phyloP scores from a whole-genome alignment of 352 stramenopile species.

The Phytopythium chamaehyphon region DNA sequence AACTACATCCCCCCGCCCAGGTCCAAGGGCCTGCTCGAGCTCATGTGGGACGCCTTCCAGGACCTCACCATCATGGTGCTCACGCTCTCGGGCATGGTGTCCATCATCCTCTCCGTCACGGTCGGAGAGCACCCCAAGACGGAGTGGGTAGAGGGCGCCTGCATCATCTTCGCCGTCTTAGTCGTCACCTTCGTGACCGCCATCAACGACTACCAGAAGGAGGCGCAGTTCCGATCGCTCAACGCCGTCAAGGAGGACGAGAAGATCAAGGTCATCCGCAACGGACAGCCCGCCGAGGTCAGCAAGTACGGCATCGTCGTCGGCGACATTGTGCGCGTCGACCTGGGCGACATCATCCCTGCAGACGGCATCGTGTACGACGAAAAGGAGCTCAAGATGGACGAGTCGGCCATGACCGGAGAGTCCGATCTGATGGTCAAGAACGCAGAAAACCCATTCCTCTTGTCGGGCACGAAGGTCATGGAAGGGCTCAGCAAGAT shows the following conservation, averaged over 20 bases:
- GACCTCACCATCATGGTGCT: constrained; percentile 90
- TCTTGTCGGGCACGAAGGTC: constrained; percentile 93
- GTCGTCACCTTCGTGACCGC: constrained; percentile 87
- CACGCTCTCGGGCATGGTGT: constrained; percentile 76
- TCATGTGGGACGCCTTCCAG: constrained; percentile 89
- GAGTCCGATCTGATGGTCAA: constrained; percentile 89
- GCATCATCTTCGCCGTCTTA: constrained; percentile 87
- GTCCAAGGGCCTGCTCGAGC: constrained; percentile 55
- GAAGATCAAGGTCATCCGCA: constrained; percentile 74
- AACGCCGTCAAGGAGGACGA: constrained; percentile 78
- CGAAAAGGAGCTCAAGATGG: constrained; percentile 81
- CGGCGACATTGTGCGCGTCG: constrained; percentile 82
- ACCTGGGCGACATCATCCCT: constrained; percentile 86
- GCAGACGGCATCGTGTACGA: constrained; percentile 87
- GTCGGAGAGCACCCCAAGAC: constrained; percentile 48
- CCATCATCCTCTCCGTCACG: constrained; percentile 60
- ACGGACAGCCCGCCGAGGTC: constrained; percentile 49
- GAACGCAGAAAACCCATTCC: constrained; percentile 83
- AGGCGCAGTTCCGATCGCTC: constrained; percentile 83
- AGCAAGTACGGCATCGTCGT: constrained; percentile 82
- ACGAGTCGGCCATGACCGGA: constrained; percentile 90
- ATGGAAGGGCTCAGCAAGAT: constrained; percentile 91
- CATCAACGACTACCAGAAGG: constrained; percentile 90
- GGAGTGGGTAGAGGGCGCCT: constrained; percentile 86
- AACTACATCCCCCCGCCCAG: constrained; percentile 60